These are phyloP conservation scores for Dioszegia crocea DNA, from an alignment of 768 basidiomycete species.

Conservation along the genomic window DNA sequence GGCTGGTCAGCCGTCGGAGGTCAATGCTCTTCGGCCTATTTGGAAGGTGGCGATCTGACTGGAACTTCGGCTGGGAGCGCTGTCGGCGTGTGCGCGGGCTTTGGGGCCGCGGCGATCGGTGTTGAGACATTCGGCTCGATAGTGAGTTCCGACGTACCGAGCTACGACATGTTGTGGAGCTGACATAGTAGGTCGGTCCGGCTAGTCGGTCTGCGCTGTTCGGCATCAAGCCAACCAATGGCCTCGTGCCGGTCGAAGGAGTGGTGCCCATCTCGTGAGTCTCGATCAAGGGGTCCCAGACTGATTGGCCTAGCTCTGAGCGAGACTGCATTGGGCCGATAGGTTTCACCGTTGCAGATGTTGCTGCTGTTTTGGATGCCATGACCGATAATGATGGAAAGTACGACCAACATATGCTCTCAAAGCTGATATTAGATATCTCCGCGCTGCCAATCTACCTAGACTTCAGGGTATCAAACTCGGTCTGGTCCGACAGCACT, in stretches of 20 bases:
- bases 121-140: constrained; percentile 33
- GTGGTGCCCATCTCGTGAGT: constrained; percentile 26
- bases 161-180: not conserved
- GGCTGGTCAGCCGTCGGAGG: constrained; percentile 40
- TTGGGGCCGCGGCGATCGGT: constrained; percentile 30
- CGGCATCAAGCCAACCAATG: constrained; percentile 24
- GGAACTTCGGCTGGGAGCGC: constrained; percentile 32
- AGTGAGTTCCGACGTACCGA: constrained; percentile 15
- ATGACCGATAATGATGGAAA: not conserved
- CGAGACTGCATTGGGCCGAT: constrained; percentile 26
- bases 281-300: not conserved
- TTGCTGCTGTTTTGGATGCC: not conserved
- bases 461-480: not conserved
- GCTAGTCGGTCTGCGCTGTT: constrained; percentile 33
- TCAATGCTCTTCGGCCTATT: constrained; percentile 35
- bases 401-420: not conserved
- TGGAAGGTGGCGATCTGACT: constrained; percentile 35
- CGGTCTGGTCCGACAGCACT: not conserved
- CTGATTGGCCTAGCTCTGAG: not conserved
- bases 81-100: constrained; percentile 33
- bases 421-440: not conserved
- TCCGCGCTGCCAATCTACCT: not conserved
- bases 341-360: not conserved
- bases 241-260: constrained; percentile 18
- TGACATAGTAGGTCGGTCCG: constrained; percentile 8